Conservation (phyloP, 225 moss, liverwort and hornwort species). For the Climacium dendroides region DNA sequence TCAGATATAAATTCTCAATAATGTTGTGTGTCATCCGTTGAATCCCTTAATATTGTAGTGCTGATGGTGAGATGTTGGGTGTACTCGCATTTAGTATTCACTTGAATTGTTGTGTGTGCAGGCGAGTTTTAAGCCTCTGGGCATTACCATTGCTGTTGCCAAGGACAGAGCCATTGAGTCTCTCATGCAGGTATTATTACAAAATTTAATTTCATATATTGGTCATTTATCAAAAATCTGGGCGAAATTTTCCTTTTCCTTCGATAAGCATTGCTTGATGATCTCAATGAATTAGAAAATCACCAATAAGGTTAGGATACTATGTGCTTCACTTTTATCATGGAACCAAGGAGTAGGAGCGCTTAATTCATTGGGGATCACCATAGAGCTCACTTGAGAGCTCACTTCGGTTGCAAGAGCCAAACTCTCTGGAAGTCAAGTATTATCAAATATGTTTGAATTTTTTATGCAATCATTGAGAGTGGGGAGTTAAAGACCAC, state of each 20-base stretch:
- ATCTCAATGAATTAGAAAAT: background rate
- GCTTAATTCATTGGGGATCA: no score
- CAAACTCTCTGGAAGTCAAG: background rate
- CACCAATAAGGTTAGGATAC: background rate
- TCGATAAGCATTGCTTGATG: background rate
- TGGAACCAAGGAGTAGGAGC: background rate
- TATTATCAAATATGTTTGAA: background rate
- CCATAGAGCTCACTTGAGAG: background rate
- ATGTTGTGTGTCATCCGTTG: background rate
- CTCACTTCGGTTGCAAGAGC: background rate
- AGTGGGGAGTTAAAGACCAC: background rate
- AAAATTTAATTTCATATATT: background rate
- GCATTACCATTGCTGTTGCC: constrained; percentile 86
- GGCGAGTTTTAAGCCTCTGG: constrained; percentile 89
- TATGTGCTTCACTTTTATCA: background rate
- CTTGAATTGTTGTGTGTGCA: constrained; percentile 9
- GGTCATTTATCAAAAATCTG: no score
- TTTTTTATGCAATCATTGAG: background rate
- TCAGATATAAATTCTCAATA: background rate
- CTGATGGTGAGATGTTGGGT: background rate
- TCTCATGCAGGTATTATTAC: constrained; percentile 70
- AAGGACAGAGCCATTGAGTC: constrained; percentile 99
- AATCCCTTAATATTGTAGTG: background rate
- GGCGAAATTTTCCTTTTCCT: background rate
- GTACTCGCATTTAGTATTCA: background rate